Conservation (phyloP, 257 asterid species). For the Solanum boliviense region DNA sequence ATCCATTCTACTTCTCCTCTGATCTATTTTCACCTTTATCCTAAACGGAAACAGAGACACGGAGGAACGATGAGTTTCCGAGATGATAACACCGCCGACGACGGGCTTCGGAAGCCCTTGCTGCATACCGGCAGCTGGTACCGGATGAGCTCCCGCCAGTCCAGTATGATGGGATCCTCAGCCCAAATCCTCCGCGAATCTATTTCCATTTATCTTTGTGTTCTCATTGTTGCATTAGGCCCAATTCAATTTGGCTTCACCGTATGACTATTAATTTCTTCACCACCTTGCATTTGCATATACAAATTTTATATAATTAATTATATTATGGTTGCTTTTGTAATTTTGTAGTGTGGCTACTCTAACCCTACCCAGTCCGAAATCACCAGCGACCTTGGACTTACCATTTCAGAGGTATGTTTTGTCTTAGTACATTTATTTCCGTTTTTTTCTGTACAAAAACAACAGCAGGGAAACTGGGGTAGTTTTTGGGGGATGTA, state of each 20-base stretch:
- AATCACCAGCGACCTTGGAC: constrained; percentile 49
- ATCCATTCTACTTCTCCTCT: not conserved
- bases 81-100: constrained; percentile 35
- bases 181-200: constrained; percentile 46
- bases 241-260: constrained; percentile 78
- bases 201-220: constrained; percentile 67
- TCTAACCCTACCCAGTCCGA: constrained; percentile 77
- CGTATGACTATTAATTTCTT: constrained; percentile 8
- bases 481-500: not conserved
- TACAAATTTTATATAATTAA: not conserved
- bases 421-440: not conserved
- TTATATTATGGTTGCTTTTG: not conserved
- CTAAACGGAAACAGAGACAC: not conserved
- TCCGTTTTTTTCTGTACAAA: not conserved
- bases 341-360: constrained; percentile 50
- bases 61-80: constrained; percentile 22
- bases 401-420: constrained; percentile 62
- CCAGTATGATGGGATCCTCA: constrained; percentile 57
- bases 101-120: constrained; percentile 77
- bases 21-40: not conserved
- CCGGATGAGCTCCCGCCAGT: constrained; percentile 51
- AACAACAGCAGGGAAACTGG: not conserved
- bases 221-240: constrained; percentile 64
- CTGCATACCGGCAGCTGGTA: constrained; percentile 92
- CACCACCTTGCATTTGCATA: not conserved